Evolutionary conservation across 2,329 filamentous ascomycete genomes (phyloP).

Genomic region (Cladosporium austrohemisphaericum): DNA sequence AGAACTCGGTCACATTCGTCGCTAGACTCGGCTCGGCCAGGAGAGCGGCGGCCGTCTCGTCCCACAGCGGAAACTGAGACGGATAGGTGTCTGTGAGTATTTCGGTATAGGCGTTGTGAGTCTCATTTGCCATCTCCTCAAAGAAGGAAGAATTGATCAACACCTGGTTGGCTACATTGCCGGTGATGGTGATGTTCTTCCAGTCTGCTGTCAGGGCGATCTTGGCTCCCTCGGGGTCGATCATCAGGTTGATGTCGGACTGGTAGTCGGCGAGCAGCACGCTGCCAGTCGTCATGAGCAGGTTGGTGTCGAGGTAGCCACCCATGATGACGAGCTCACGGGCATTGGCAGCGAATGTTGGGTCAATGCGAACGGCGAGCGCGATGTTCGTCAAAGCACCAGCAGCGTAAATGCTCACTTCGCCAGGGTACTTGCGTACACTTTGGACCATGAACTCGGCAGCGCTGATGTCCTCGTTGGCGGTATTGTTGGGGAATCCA

Average conservation of each 20-base stretch:
- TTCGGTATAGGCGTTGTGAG: slow-evolving; percentile 38
- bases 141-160: slow-evolving; percentile 39
- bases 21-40: slow-evolving; percentile 39
- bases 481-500: slow-evolving; percentile 46
- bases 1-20: slow-evolving; percentile 39
- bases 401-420: slow-evolving; percentile 47
- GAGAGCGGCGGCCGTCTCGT: slow-evolving; percentile 44
- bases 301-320: slow-evolving; percentile 45
- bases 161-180: slow-evolving; percentile 49
- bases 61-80: slow-evolving; percentile 44
- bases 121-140: slow-evolving; percentile 35
- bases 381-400: slow-evolving; percentile 50
- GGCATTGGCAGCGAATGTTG: slow-evolving; percentile 44
- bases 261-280: slow-evolving; percentile 27
- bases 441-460: slow-evolving; percentile 46
- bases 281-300: slow-evolving; percentile 28
- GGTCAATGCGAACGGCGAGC: slow-evolving; percentile 45
- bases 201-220: slow-evolving; percentile 49
- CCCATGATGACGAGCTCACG: slow-evolving; percentile 51
- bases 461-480: slow-evolving; percentile 37
- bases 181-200: slow-evolving; percentile 43
- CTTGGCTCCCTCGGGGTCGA: slow-evolving; percentile 50
- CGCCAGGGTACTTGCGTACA: slow-evolving; percentile 48
- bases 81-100: slow-evolving; percentile 40
- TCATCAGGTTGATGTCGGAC: slow-evolving; percentile 48